Percentiles rank a stretch among this genome's conserved stretches.
These are phyloP conservation scores for Pleurotus eryngii DNA, from an alignment of 768 basidiomycete genomes.

Conservation along the genomic window DNA sequence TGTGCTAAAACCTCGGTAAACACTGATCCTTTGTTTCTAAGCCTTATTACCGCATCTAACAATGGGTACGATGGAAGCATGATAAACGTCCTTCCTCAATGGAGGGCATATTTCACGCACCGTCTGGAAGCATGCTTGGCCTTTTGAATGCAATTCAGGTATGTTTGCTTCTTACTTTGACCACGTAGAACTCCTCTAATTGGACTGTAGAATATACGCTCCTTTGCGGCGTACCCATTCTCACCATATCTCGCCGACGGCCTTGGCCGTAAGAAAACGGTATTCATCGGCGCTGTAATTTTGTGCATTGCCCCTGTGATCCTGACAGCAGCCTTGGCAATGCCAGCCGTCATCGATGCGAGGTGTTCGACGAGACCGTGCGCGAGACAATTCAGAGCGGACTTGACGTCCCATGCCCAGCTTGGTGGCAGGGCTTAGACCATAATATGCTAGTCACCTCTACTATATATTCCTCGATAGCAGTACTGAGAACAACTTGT, in stretches of 20 bases:
- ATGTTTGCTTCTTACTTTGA: too few species aligned
- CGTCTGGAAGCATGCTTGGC: neutral
- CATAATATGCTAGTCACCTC: too few species aligned
- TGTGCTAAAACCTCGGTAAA: neutral
- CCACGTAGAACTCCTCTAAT: neutral
- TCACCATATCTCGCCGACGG: conserved; percentile 5
- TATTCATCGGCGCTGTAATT: conserved; percentile 25
- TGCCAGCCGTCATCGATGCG: too few species aligned
- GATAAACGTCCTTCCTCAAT: conserved; percentile 3
- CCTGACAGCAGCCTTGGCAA: conserved; percentile 19
- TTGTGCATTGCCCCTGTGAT: conserved; percentile 29
- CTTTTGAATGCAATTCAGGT: conserved; percentile 1
- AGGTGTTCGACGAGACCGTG: too few species aligned
- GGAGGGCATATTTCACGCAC: neutral
- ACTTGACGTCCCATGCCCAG: too few species aligned
- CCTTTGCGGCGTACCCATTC: neutral
- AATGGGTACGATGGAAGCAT: conserved; percentile 29
- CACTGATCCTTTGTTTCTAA: neutral
- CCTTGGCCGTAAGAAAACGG: neutral
- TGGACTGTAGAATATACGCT: neutral
- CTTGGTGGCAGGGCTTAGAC: too few species aligned
- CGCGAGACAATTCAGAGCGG: too few species aligned
- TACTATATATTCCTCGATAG: too few species aligned
- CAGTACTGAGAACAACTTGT: too few species aligned
- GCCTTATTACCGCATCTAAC: conserved; percentile 39